phyloP scores from a whole-genome alignment of 257 asterid genomes.

The Rhazya stricta region DNA sequence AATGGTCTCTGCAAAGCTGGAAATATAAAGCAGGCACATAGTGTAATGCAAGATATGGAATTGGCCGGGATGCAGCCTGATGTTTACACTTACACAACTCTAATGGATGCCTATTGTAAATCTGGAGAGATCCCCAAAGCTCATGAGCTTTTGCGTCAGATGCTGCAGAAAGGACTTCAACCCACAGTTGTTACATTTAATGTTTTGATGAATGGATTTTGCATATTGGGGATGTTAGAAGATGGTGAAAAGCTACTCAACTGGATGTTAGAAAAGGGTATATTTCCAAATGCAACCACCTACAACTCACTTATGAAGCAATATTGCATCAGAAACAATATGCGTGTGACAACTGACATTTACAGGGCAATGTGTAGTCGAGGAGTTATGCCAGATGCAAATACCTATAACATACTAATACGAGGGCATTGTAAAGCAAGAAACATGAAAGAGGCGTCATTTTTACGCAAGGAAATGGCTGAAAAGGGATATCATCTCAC shows the following conservation, averaged over 20 bases:
- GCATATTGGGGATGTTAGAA: conserved; percentile 67
- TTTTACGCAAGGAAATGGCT: conserved; percentile 60
- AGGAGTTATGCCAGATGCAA: conserved; percentile 63
- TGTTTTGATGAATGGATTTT: conserved; percentile 84
- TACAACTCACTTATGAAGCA: conserved; percentile 78
- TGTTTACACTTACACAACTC: conserved; percentile 66
- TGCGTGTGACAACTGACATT: conserved; percentile 51
- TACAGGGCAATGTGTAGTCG: conserved; percentile 48
- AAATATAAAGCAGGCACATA: conserved; percentile 53
- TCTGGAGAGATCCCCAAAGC: conserved; percentile 66
- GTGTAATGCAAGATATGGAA: conserved; percentile 71
- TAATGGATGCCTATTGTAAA: conserved; percentile 91
- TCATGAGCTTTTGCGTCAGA: conserved; percentile 67
- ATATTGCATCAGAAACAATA: conserved; percentile 63
- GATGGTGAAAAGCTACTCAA: conserved; percentile 69
- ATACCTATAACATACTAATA: conserved; percentile 63
- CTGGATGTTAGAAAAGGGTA: conserved; percentile 86
- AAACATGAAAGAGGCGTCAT: conserved; percentile 98
- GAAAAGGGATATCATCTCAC: conserved; percentile 56
- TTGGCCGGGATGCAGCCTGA: conserved; percentile 64
- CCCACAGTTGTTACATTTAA: conserved; percentile 91
- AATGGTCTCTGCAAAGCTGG: conserved; percentile 91
- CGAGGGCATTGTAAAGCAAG: conserved; percentile 93
- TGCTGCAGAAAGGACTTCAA: conserved; percentile 61
- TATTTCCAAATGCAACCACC: conserved; percentile 77